Conservation (phyloP, 176 grass and related monocot genomes). For the Phyllostachys edulis region DNA sequence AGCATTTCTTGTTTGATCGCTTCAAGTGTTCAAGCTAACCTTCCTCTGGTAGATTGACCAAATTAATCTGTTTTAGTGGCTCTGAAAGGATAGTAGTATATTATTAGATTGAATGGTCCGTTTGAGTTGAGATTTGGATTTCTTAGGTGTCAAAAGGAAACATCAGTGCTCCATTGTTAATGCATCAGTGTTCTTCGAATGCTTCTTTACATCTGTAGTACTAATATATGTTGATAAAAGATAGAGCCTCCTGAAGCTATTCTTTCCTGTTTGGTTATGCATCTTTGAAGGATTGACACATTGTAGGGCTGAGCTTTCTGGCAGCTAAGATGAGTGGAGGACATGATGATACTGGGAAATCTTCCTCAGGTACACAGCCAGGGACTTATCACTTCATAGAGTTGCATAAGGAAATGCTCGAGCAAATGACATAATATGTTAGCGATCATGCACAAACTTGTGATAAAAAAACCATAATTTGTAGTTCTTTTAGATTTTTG, state of each 20-base stretch:
- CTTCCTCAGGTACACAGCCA: not conserved
- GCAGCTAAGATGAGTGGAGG: constrained; percentile 31
- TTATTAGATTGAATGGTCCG: not conserved
- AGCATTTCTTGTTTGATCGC: not conserved
- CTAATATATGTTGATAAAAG: not conserved
- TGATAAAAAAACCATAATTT: not conserved
- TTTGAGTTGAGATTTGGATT: not conserved
- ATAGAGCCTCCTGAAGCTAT: not conserved
- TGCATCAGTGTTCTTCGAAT: not conserved
- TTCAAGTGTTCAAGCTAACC: not conserved
- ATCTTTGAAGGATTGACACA: constrained; percentile 19
- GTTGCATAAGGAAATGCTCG: not conserved
- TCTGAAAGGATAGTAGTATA: not conserved
- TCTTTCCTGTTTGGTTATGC: not conserved
- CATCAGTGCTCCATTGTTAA: not conserved
- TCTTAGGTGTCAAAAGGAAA: not conserved
- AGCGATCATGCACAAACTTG: not conserved
- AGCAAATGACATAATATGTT: not conserved
- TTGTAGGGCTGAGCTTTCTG: not conserved
- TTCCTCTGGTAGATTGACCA: not conserved
- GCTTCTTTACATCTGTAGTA: not conserved
- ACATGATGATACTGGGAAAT: not conserved
- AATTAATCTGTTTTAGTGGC: not conserved
- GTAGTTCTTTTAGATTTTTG: not conserved
- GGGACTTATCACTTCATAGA: not conserved